Percentiles rank a stretch among this genome's conserved stretches.
Conservation (phyloP, 257 asterid genomes). For the Ajuga chamaepitys region DNA sequence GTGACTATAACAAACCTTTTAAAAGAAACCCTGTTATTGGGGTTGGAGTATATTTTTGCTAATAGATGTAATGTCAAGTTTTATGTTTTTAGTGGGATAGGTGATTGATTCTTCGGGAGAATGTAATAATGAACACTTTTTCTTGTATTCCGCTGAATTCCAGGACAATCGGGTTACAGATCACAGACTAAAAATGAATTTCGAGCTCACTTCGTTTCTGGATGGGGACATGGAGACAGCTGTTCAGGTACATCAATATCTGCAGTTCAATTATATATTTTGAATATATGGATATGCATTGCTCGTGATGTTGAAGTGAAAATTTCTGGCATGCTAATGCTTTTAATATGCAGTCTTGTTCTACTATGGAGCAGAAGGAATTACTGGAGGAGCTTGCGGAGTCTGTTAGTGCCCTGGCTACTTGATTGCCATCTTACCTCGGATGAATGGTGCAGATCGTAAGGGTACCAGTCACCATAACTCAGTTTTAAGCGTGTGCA, state of each 20-base stretch:
- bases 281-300: too few relatives aligned
- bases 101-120: too few relatives aligned
- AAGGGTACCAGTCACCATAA: too few relatives aligned
- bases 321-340: constrained; percentile 10
- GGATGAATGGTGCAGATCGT: background rate
- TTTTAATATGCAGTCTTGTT: constrained; percentile 60
- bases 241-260: constrained; percentile 60
- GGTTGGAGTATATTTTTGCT: too few relatives aligned
- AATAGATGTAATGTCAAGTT: too few relatives aligned
- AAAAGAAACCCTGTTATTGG: too few relatives aligned
- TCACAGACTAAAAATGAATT: constrained; percentile 92
- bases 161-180: constrained; percentile 97
- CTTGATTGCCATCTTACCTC: constrained; percentile 19
- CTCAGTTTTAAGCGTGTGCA: too few relatives aligned
- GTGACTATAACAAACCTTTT: too few relatives aligned
- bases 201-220: constrained; percentile 76
- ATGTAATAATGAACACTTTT: too few relatives aligned
- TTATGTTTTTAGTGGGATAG: too few relatives aligned
- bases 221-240: constrained; percentile 91
- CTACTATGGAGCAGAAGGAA: constrained; percentile 84
- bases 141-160: constrained; percentile 6
- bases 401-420: constrained; percentile 44
- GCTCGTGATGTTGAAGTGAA: too few relatives aligned
- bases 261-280: too few relatives aligned
- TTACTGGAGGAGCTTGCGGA: constrained; percentile 82